Evolutionary conservation across 2,329 filamentous ascomycete species (phyloP).

Genomic region (Sarocladium kiliense): DNA sequence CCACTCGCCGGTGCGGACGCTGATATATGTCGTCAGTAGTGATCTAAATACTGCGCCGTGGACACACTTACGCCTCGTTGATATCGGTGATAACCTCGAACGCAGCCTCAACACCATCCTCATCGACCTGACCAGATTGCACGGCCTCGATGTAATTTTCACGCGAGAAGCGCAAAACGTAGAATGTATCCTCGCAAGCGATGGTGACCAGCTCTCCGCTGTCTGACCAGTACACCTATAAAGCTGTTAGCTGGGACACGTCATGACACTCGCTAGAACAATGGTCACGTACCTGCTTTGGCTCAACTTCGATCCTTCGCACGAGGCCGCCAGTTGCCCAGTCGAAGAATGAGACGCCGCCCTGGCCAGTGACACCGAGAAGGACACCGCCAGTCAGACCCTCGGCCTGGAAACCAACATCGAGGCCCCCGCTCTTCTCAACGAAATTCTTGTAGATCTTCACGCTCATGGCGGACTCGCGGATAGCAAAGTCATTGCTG

Average conservation of each 20-base stretch:
- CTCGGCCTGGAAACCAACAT: constrained; percentile 93
- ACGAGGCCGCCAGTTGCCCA: constrained; percentile 89
- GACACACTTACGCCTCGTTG: constrained; percentile 64
- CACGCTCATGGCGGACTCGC: constrained; percentile 88
- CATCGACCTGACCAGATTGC: constrained; percentile 76
- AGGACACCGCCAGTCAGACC: constrained; percentile 84
- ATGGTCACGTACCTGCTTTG: constrained; percentile 42
- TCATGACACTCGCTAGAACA: no score
- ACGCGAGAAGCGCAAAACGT: constrained; percentile 85
- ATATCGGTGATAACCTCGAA: constrained; percentile 97
- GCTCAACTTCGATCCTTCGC: constrained; percentile 80
- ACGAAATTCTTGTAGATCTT: constrained; percentile 98
- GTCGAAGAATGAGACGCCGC: constrained; percentile 93
- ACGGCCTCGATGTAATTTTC: constrained; percentile 82
- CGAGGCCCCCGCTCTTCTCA: constrained; percentile 80
- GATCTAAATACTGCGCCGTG: no score
- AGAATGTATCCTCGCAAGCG: constrained; percentile 92
- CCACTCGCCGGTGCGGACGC: constrained; percentile 92
- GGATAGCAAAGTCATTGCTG: constrained; percentile 96
- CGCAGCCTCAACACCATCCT: constrained; percentile 89
- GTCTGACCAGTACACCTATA: constrained; percentile 91
- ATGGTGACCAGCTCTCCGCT: constrained; percentile 89
- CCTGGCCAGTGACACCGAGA: constrained; percentile 90
- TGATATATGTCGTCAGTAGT: constrained; percentile 24
- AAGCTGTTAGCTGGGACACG: constrained; percentile 10